Conservation (phyloP, 2,329 filamentous ascomycete species). For the Cryphonectria parasitica region DNA sequence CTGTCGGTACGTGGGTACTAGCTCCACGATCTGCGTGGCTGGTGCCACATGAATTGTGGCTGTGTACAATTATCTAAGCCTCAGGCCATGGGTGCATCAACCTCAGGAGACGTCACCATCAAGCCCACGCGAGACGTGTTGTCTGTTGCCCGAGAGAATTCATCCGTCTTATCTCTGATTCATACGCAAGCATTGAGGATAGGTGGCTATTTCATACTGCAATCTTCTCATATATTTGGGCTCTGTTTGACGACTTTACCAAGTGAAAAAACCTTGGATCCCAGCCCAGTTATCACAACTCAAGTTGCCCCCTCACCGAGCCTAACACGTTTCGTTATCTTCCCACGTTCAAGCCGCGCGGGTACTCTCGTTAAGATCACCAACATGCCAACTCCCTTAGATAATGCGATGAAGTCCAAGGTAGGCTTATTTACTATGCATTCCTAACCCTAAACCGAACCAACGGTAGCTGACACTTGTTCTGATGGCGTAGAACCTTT, state of each 20-base stretch:
- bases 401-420: constrained; percentile 71
- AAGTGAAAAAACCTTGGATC: neutral
- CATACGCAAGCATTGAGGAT: neutral
- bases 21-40: constrained; percentile 1
- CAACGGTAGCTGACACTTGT: neutral
- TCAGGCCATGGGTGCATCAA: neutral
- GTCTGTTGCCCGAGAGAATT: constrained; percentile 7
- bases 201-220: constrained; percentile 17
- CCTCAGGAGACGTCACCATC: constrained; percentile 23
- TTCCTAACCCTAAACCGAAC: neutral
- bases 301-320: neutral
- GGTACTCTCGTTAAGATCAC: neutral
- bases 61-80: constrained; percentile 11
- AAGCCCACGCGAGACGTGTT: constrained; percentile 1
- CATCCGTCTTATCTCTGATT: constrained; percentile 13
- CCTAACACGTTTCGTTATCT: neutral
- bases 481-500: constrained; percentile 60
- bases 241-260: neutral
- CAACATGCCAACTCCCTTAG: constrained; percentile 70
- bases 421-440: constrained; percentile 46
- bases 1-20: constrained; percentile 2
- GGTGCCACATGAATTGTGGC: constrained; percentile 9
- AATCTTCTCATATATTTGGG: neutral
- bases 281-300: neutral
- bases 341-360: neutral